These are phyloP conservation scores for Talaromyces nanjingensis DNA, from an alignment of 495 filamentous ascomycete genomes.

Conservation along the genomic window DNA sequence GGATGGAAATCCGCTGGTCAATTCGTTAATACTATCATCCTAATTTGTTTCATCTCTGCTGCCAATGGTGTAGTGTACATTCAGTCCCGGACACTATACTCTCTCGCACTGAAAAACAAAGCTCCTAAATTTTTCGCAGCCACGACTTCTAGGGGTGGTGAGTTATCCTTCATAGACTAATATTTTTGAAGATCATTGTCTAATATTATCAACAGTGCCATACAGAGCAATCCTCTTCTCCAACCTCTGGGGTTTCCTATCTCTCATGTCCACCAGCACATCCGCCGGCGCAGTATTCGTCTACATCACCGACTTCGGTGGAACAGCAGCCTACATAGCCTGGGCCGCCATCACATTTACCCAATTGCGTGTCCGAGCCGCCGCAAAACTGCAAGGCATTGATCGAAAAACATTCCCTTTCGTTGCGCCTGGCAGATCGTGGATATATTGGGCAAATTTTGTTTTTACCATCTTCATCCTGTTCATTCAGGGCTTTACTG, in stretches of 20 bases:
- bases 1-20: constrained; percentile 1
- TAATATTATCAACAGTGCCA: neutral
- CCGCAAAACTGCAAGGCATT: no score
- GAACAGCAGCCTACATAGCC: neutral
- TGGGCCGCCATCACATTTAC: neutral
- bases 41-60: neutral
- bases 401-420: no score
- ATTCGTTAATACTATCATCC: neutral
- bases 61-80: constrained; percentile 1
- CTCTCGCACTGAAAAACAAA: neutral
- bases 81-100: neutral
- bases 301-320: neutral
- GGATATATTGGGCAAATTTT: no score
- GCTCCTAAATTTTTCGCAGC: neutral
- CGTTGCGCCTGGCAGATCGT: no score
- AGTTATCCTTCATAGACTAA: neutral
- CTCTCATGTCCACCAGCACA: neutral
- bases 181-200: no score
- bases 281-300: neutral
- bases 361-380: neutral
- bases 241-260: neutral
- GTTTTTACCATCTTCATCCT: no score
- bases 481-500: neutral
- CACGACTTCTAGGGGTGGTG: neutral
- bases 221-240: constrained; percentile 2